These are phyloP conservation scores for Microthlaspi erraticum DNA, from an alignment of 345 rosid genomes.

Conservation along the genomic window DNA sequence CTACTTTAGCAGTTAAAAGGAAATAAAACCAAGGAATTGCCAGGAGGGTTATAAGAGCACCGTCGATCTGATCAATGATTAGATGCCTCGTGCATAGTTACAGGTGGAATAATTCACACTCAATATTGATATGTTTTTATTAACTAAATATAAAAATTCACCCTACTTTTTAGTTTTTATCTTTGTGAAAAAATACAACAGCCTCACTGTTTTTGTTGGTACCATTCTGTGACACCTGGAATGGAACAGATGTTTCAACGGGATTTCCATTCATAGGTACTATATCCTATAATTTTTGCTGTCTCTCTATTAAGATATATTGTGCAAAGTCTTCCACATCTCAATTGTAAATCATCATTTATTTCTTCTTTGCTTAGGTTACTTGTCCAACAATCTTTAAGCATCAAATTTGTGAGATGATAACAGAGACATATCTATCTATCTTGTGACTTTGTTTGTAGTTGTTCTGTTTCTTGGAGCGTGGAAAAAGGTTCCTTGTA, in stretches of 20 bases:
- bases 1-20: too few relatives aligned
- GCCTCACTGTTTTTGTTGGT: constrained; percentile 2
- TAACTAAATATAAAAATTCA: too few relatives aligned
- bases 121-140: too few relatives aligned
- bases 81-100: too few relatives aligned
- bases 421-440: neutral
- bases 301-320: constrained; percentile 9
- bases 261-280: constrained; percentile 84
- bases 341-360: constrained; percentile 64
- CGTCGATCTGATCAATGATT: too few relatives aligned
- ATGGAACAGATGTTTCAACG: constrained; percentile 88
- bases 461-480: constrained; percentile 92
- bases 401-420: neutral
- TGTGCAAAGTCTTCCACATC: constrained; percentile 81
- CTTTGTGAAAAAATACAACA: neutral
- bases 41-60: too few relatives aligned
- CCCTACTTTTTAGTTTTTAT: too few relatives aligned
- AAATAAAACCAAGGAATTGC: too few relatives aligned
- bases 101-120: too few relatives aligned
- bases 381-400: constrained; percentile 6
- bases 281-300: neutral
- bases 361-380: neutral
- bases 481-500: constrained; percentile 83
- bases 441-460: constrained; percentile 48
- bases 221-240: constrained; percentile 74